Conservation (phyloP, 2,329 filamentous ascomycete species). For the Colletotrichum noveboracense region DNA sequence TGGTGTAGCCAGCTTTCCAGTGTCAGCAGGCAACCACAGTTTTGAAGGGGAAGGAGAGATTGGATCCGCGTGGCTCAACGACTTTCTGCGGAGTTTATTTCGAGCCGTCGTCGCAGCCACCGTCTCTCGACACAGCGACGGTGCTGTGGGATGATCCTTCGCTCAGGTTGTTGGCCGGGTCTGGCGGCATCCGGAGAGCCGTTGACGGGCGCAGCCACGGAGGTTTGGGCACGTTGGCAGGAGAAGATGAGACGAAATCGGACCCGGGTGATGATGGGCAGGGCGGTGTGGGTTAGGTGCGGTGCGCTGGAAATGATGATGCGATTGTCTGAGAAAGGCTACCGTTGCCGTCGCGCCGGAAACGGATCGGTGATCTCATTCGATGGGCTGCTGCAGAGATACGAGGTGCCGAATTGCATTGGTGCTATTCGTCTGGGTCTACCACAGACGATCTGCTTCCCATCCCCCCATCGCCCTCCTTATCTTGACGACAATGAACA, state of each 20-base stretch:
- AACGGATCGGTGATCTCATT: background rate
- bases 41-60: background rate
- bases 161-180: background rate
- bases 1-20: background rate
- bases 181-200: background rate
- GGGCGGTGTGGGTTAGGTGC: background rate
- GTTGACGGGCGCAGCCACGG: background rate
- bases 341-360: background rate
- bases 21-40: background rate
- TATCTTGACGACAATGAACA: background rate
- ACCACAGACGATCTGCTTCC: background rate
- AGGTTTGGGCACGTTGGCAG: background rate
- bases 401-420: background rate
- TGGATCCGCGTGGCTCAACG: background rate
- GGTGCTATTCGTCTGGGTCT: background rate
- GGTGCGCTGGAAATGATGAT: background rate
- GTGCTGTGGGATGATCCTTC: background rate
- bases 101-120: slow-evolving; percentile 2
- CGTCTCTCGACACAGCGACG: background rate
- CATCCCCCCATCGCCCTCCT: background rate
- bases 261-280: background rate
- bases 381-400: background rate
- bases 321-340: background rate
- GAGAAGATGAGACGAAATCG: background rate
- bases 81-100: background rate